Evolutionary conservation across 1,284 basidiomycete genomes (phyloP).

Genomic region (Laetiporus sulphureus): DNA sequence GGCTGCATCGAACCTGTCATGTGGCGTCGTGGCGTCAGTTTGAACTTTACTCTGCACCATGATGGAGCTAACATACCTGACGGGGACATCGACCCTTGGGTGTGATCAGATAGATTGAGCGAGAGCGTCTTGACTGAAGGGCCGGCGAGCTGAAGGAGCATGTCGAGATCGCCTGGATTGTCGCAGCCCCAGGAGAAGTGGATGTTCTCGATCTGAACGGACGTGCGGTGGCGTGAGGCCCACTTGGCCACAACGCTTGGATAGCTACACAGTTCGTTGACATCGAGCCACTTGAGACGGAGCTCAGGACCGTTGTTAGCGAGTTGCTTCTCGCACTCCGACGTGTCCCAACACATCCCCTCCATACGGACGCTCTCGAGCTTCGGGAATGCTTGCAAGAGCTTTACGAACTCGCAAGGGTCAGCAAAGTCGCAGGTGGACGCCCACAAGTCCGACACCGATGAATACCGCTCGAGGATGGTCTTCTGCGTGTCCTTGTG

Average conservation of each 20-base stretch:
- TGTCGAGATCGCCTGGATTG: slow-evolving; percentile 1
- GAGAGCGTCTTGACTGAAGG: slow-evolving; percentile 5
- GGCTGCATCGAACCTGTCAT: neutral
- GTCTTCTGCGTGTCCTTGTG: slow-evolving; percentile 2
- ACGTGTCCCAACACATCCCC: neutral
- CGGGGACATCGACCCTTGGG: neutral
- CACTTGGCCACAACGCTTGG: slow-evolving; percentile 6
- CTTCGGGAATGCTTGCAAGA: slow-evolving; percentile 5
- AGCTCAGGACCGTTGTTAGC: neutral
- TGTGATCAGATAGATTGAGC: slow-evolving; percentile 5
- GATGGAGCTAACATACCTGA: neutral
- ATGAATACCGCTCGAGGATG: slow-evolving; percentile 1
- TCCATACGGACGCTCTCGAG: slow-evolving; percentile 7
- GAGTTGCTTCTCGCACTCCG: slow-evolving; percentile 1
- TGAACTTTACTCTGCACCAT: neutral
- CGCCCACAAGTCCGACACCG: slow-evolving; percentile 5
- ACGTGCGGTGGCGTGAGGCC: slow-evolving; percentile 2
- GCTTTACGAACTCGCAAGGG: neutral
- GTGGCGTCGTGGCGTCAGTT: neutral
- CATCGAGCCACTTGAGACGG: slow-evolving; percentile 5
- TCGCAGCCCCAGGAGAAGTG: slow-evolving; percentile 8
- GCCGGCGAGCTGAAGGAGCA: slow-evolving; percentile 4
- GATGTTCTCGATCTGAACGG: slow-evolving; percentile 5
- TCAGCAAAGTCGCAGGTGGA: slow-evolving; percentile 8
- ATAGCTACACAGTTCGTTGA: slow-evolving; percentile 6